A percentile compares a stretch with the other conserved stretches of the same genome.
These are phyloP conservation scores for Lachnellula occidentalis DNA, from an alignment of 2,329 filamentous ascomycete species.

Conservation along the genomic window DNA sequence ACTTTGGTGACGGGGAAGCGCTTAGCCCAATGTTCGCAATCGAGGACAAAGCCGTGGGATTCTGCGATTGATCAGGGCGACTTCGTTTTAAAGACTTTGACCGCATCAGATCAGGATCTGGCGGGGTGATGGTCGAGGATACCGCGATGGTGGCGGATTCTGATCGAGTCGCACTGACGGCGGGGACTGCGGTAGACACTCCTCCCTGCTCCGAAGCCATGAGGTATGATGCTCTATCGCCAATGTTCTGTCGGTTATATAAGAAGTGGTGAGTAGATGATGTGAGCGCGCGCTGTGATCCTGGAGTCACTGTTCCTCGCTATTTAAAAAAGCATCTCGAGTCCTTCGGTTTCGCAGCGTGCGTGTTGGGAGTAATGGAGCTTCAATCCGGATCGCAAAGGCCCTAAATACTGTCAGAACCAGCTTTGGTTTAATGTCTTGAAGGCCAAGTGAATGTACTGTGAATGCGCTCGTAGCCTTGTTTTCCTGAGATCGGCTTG, in stretches of 20 bases:
- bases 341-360: slow-evolving; percentile 8
- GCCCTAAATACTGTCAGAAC: slow-evolving; percentile 9
- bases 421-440: not conserved
- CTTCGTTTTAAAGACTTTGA: slow-evolving; percentile 28
- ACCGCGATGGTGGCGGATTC: slow-evolving; percentile 16
- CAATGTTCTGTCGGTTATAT: not conserved
- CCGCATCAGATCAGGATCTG: slow-evolving; percentile 19
- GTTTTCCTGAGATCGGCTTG: not conserved
- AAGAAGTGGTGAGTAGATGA: not conserved
- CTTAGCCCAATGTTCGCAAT: slow-evolving; percentile 25
- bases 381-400: slow-evolving; percentile 17
- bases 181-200: slow-evolving; percentile 20
- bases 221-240: slow-evolving; percentile 9
- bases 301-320: slow-evolving; percentile 10
- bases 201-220: slow-evolving; percentile 29
- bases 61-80: slow-evolving; percentile 23
- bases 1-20: slow-evolving; percentile 29
- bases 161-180: slow-evolving; percentile 21
- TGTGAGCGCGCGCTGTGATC: slow-evolving; percentile 7
- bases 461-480: slow-evolving; percentile 8
- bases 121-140: slow-evolving; percentile 8
- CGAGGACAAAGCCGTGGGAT: slow-evolving; percentile 18
- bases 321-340: slow-evolving; percentile 23
- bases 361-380: slow-evolving; percentile 8
- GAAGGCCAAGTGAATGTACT: slow-evolving; percentile 3